Evolutionary conservation across 768 basidiomycete genomes (phyloP), one percentile per base, ranked within the genome.

Genomic region (Tephrocybe sp.): DNA sequence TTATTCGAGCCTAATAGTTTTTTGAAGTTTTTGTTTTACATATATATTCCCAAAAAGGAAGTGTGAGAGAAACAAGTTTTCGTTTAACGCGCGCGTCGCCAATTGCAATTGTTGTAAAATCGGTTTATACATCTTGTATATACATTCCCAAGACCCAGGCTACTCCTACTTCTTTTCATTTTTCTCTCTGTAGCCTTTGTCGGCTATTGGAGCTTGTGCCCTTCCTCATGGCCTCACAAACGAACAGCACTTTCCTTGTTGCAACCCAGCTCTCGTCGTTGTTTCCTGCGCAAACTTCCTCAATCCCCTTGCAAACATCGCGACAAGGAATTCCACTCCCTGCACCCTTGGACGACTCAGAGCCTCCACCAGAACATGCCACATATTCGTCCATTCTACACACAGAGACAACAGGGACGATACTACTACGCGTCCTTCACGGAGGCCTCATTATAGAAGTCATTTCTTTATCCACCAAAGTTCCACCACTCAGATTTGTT

Each of bases 401-500:
- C 55, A 74, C 83, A 4, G 69, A 74, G 12, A 61, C 67, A 30
- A 80, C 84, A 3, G 87, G 87, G 13, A 77, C 85, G 41, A 74
- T 93, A 45, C 77, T 92, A 44, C 66, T 86, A 39, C 86, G 92
- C 52, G 77, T 91, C 38, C 73, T 92, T 46, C 86, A 92, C 53
- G 82, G 78, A 37, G 86, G 85, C 21, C 68, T 83, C 54, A 84
- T 91, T 42, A 66, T 92, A 35, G 89, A 94, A 60, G 79, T 95
- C 38, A 62, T 84, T 30, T 89, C 90, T n/a, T 71, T 92, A 37
- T 81, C 87, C 5, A 75, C 78, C 1, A 71, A 81, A 55, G 70
- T 84, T 2, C 72, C 78, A 26, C 83, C 90, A 15, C 77, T 92
- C 54, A 83, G 89, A 49, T 82, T 94, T 63, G 75, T 88, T 55